Evolutionary conservation across 768 basidiomycete genomes (phyloP).

Genomic region (Dentipellis sp.): DNA sequence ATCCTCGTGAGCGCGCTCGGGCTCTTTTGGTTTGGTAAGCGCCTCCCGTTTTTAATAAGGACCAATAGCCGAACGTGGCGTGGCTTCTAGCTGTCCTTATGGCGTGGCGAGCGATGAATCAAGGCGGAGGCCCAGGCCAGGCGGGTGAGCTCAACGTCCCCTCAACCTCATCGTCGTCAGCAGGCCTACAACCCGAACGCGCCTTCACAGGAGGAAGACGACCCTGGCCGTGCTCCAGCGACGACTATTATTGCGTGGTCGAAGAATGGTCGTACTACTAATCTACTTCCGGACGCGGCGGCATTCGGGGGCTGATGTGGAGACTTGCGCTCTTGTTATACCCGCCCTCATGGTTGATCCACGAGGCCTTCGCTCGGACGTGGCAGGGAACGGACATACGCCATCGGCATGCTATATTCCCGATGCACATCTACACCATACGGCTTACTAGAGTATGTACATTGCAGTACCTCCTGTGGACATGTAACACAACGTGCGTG

Average conservation of each 20-base stretch:
- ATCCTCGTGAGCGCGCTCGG: slow-evolving; percentile 64
- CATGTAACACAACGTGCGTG: too few relatives aligned
- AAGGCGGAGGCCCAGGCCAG: neutral
- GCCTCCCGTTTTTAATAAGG: neutral
- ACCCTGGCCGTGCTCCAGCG: slow-evolving; percentile 38
- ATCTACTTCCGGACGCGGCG: neutral
- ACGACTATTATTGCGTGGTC: slow-evolving; percentile 58
- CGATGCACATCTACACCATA: too few relatives aligned
- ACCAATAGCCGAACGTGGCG: slow-evolving; percentile 18
- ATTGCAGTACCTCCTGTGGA: too few relatives aligned
- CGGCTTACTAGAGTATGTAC: too few relatives aligned
- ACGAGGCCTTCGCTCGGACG: neutral
- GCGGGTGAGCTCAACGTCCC: slow-evolving; percentile 1
- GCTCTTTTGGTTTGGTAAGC: slow-evolving; percentile 69
- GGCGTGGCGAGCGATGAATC: slow-evolving; percentile 29
- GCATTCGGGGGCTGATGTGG: neutral
- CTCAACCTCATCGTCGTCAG: neutral
- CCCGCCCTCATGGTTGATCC: neutral
- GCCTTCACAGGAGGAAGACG: slow-evolving; percentile 13
- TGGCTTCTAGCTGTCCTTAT: slow-evolving; percentile 30
- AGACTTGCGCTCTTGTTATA: too few relatives aligned
- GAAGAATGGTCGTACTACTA: slow-evolving; percentile 58
- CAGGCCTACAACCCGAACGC: slow-evolving; percentile 5
- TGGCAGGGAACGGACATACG: too few relatives aligned
- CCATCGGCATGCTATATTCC: too few relatives aligned